Conservation (phyloP, 345 rosid species). For the Rhodamnia rubescens region DNA sequence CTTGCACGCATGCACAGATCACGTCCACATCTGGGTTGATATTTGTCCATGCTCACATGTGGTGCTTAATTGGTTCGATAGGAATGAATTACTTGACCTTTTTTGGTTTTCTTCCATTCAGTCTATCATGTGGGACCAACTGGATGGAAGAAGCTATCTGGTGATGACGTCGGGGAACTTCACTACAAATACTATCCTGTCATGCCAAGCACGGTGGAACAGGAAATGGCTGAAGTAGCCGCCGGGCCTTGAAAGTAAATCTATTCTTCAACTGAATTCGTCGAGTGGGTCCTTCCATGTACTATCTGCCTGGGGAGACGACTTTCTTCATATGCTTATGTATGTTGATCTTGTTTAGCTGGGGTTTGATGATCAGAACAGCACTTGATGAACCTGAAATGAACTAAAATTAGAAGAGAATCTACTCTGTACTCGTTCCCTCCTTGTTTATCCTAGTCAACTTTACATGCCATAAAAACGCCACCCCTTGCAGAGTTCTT, state of each 20-base stretch:
- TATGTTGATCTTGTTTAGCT: not conserved
- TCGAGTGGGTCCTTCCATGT: not conserved
- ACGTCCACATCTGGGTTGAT: not conserved
- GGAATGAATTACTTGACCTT: too few species aligned
- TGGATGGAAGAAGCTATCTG: constrained; percentile 98
- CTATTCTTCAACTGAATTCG: not conserved
- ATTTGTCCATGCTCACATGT: not conserved
- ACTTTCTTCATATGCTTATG: not conserved
- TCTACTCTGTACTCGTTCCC: not conserved
- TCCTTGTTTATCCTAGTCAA: not conserved
- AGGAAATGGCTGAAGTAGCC: constrained; percentile 76
- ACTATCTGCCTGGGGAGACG: not conserved
- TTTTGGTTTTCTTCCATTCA: constrained; percentile 11
- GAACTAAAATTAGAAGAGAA: not conserved
- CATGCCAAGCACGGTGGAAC: constrained; percentile 47
- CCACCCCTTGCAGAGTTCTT: not conserved
- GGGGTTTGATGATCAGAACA: not conserved
- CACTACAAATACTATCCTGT: constrained; percentile 81
- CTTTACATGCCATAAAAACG: not conserved
- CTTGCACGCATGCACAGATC: not conserved
- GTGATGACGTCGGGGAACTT: constrained; percentile 95
- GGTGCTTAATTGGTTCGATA: too few species aligned
- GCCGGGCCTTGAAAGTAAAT: constrained; percentile 6
- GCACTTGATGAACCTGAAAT: not conserved
- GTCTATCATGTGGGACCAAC: constrained; percentile 89